Conservation (phyloP, 2,329 filamentous ascomycete species). For the Xylariaceae sp. region DNA sequence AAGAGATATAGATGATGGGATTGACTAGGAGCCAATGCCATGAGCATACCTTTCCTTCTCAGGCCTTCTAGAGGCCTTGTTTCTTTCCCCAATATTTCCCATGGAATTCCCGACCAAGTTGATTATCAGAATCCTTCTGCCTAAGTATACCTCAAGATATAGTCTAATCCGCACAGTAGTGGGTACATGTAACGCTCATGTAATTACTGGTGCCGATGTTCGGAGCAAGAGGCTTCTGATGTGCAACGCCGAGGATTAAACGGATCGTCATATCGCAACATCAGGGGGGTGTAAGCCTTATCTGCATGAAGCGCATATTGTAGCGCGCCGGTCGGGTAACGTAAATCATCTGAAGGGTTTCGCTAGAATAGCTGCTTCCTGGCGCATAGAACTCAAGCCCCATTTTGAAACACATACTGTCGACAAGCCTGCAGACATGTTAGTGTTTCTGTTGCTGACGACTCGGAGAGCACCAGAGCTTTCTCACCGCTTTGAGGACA, state of each 20-base stretch:
- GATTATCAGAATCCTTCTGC: not conserved
- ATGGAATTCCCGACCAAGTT: not conserved
- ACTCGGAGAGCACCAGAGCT: not conserved
- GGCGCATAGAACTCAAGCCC: slow-evolving; percentile 27
- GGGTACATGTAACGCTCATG: not conserved
- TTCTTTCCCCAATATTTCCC: slow-evolving; percentile 3
- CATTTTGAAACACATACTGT: slow-evolving; percentile 57
- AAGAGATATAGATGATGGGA: slow-evolving; percentile 1
- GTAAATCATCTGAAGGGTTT: not conserved
- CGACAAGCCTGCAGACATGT: slow-evolving; percentile 54
- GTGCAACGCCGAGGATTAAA: not conserved
- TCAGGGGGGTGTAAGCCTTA: not conserved
- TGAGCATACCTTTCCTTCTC: slow-evolving; percentile 1
- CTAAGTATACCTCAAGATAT: not conserved
- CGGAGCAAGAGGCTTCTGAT: not conserved
- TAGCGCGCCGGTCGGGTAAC: slow-evolving; percentile 1
- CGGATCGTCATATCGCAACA: not conserved
- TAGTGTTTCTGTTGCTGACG: slow-evolving; percentile 11
- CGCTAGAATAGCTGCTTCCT: too few species aligned
- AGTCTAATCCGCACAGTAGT: slow-evolving; percentile 2
- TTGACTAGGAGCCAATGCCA: slow-evolving; percentile 12
- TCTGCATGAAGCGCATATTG: slow-evolving; percentile 6
- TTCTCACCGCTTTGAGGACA: slow-evolving; percentile 64
- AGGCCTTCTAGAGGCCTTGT: not conserved
- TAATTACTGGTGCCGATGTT: not conserved